Evolutionary conservation across 352 stramenopile species (phyloP).

Genomic region (Achlya hypogyna): DNA sequence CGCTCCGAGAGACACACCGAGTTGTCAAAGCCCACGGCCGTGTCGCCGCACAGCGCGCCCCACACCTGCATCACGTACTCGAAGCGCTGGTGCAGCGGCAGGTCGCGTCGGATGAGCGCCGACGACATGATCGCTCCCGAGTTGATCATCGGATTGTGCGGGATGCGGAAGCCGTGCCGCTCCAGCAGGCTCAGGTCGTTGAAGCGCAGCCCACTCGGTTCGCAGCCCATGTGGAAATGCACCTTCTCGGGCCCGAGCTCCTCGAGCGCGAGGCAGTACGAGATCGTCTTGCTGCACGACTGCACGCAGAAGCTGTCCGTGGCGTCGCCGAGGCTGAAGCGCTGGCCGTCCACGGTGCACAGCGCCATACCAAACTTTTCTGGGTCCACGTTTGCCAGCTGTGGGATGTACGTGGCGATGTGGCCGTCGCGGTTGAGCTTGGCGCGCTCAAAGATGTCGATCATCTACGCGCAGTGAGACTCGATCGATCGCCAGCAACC

Average conservation of each 20-base stretch:
- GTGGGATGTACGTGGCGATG: constrained; percentile 32
- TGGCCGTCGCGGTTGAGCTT: constrained; percentile 18
- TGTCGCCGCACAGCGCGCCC: constrained; percentile 26
- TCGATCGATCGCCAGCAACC: background rate
- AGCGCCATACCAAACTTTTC: constrained; percentile 29
- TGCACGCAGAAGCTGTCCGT: constrained; percentile 29
- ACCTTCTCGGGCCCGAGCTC: constrained; percentile 25
- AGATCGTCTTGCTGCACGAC: constrained; percentile 28
- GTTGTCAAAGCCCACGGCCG: constrained; percentile 24
- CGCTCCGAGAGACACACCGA: constrained; percentile 32
- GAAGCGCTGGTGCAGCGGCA: constrained; percentile 25
- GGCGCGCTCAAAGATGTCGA: constrained; percentile 3
- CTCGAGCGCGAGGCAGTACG: constrained; percentile 27
- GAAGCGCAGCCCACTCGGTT: constrained; percentile 32
- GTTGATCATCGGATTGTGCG: constrained; percentile 40
- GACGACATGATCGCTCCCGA: constrained; percentile 33
- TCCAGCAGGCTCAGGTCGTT: constrained; percentile 30
- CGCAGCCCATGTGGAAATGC: constrained; percentile 28
- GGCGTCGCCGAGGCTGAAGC: constrained; percentile 22
- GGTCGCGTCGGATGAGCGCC: constrained; percentile 22
- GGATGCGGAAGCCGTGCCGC: constrained; percentile 17
- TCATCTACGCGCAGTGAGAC: background rate
- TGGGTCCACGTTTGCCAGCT: constrained; percentile 26
- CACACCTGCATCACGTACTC: constrained; percentile 26
- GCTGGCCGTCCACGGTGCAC: constrained; percentile 29